phyloP scores from a whole-genome alignment of 768 basidiomycete genomes.

The Amanita exitialis region DNA sequence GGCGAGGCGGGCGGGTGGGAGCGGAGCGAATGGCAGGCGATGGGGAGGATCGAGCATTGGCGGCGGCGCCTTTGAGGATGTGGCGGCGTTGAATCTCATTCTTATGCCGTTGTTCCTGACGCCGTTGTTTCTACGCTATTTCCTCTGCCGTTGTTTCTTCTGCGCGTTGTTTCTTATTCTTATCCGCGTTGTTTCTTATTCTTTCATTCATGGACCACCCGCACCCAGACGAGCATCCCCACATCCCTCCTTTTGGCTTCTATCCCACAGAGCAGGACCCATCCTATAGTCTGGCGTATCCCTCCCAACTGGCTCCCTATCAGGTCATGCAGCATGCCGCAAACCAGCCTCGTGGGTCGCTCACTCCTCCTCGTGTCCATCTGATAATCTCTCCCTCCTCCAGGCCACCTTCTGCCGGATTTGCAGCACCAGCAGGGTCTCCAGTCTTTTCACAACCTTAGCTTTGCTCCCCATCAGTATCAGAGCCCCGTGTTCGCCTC shows the following conservation, averaged over 20 bases:
- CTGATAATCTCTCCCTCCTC: conserved; percentile 49
- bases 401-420: conserved; percentile 60
- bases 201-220: conserved; percentile 35
- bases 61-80: conserved; percentile 22
- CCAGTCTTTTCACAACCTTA: conserved; percentile 43
- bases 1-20: conserved; percentile 66
- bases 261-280: conserved; percentile 46
- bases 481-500: conserved; percentile 46
- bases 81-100: conserved; percentile 5
- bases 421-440: conserved; percentile 48
- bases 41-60: conserved; percentile 51
- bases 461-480: conserved; percentile 60
- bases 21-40: too few species aligned
- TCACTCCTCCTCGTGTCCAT: conserved; percentile 48
- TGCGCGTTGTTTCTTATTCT: too few species aligned
- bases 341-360: conserved; percentile 65
- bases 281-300: conserved; percentile 43
- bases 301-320: conserved; percentile 49
- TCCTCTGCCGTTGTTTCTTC: too few species aligned
- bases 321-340: conserved; percentile 42
- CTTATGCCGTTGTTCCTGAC: too few species aligned
- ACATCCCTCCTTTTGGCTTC: conserved; percentile 38
- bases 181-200: too few species aligned
- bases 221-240: conserved; percentile 37
- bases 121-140: too few species aligned